phyloP scores from a whole-genome alignment of 225 moss, liverwort and hornwort genomes.

The Takakia lepidozioides region DNA sequence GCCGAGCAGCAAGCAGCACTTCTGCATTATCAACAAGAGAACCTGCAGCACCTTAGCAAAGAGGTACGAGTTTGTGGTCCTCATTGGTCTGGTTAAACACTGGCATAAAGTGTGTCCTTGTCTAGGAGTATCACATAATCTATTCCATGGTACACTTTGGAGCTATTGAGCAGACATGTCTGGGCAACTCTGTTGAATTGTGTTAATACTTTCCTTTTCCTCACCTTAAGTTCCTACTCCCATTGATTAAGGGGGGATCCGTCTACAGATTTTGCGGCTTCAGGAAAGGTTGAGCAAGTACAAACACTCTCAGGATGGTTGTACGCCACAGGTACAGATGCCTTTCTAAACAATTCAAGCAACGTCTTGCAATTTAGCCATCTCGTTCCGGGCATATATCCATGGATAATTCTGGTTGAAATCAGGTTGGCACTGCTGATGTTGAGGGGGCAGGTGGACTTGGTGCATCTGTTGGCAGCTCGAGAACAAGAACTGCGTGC shows the following conservation, averaged over 20 bases:
- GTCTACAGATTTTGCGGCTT: constrained; percentile 42
- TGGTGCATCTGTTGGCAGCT: constrained; percentile 77
- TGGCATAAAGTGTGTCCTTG: too few species aligned
- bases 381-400: background rate
- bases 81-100: too few species aligned
- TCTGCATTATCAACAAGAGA: constrained; percentile 60
- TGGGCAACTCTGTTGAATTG: too few species aligned
- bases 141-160: too few species aligned
- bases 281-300: constrained; percentile 47
- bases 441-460: constrained; percentile 59
- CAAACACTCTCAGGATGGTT: constrained; percentile 44
- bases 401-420: constrained; percentile 1
- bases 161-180: too few species aligned
- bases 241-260: background rate
- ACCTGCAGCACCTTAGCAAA: constrained; percentile 49
- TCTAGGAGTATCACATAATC: too few species aligned
- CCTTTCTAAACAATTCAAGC: background rate
- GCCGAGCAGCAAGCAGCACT: constrained; percentile 59
- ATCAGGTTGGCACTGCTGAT: background rate
- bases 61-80: constrained; percentile 17
- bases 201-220: too few species aligned
- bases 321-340: constrained; percentile 39
- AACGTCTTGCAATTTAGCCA: background rate
- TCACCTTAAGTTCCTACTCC: too few species aligned
- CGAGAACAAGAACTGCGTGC: constrained; percentile 98